These are phyloP conservation scores for Trichoderma citrinoviride DNA, from an alignment of 2,329 filamentous ascomycete genomes.

Conservation along the genomic window DNA sequence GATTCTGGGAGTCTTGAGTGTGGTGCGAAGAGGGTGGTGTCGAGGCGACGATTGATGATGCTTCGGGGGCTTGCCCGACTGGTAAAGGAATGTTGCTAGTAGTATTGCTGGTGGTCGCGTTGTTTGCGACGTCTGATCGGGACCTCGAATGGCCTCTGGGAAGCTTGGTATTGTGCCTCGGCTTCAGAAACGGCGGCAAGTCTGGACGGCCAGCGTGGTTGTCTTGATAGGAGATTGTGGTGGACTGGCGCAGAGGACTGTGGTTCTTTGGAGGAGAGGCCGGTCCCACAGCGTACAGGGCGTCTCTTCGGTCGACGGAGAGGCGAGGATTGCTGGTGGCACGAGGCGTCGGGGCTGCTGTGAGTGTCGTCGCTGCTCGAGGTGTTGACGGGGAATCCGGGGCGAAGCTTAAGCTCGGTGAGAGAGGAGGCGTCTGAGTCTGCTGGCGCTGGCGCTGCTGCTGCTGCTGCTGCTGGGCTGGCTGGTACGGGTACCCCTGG, in stretches of 20 bases:
- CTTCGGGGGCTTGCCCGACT: neutral
- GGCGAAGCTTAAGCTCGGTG: constrained; percentile 20
- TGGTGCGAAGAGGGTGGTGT: neutral
- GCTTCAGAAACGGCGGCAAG: constrained; percentile 14
- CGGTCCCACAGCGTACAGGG: constrained; percentile 29
- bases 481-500: constrained; percentile 16
- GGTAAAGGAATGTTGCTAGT: constrained; percentile 9
- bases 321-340: constrained; percentile 20
- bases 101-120: neutral
- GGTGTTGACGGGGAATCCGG: constrained; percentile 16
- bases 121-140: constrained; percentile 8
- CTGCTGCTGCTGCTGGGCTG: too few relatives aligned
- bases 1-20: neutral
- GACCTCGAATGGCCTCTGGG: constrained; percentile 18
- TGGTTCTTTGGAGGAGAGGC: constrained; percentile 31
- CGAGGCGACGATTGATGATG: neutral
- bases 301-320: constrained; percentile 27
- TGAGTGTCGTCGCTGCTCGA: constrained; percentile 17
- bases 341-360: constrained; percentile 24
- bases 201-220: constrained; percentile 12
- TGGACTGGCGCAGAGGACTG: constrained; percentile 35
- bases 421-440: constrained; percentile 18
- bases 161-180: constrained; percentile 17
- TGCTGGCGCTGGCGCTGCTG: neutral
- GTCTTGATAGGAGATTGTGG: constrained; percentile 31